phyloP scores from a whole-genome alignment of 1,139 yeast species.

The Geotrichum phurueaensis region DNA sequence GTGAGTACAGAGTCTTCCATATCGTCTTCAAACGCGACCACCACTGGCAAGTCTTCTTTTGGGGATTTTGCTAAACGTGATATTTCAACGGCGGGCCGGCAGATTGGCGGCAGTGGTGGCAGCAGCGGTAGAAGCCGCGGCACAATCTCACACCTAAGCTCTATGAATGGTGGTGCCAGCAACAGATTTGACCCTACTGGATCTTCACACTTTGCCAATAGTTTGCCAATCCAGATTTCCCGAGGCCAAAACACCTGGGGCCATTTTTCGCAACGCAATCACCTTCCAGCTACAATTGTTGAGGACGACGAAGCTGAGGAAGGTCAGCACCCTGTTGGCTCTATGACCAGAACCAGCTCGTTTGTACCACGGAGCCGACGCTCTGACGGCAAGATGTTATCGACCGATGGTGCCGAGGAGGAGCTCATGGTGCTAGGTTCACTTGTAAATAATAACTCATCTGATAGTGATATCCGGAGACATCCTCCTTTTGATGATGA shows the following conservation, averaged over 20 bases:
- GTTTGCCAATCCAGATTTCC: conserved; percentile 16
- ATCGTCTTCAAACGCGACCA: background rate
- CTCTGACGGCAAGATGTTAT: background rate
- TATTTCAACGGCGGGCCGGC: background rate
- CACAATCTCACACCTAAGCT: background rate
- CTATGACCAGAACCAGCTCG: background rate
- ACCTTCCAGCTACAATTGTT: background rate
- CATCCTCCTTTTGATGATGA: conserved; percentile 10
- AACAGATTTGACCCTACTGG: background rate
- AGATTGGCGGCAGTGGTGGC: background rate
- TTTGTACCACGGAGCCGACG: background rate
- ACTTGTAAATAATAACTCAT: background rate
- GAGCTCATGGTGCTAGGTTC: background rate
- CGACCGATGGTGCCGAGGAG: background rate
- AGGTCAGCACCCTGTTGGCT: conserved; percentile 5
- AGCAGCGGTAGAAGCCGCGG: background rate
- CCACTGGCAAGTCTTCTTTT: conserved; percentile 1
- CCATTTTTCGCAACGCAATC: background rate
- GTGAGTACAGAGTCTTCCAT: conserved; percentile 8
- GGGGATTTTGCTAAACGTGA: background rate
- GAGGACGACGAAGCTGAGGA: background rate
- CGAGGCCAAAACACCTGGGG: conserved; percentile 6
- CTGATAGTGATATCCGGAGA: background rate
- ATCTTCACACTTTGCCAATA: conserved; percentile 12
- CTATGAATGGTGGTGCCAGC: background rate